phyloP scores from a whole-genome alignment of 2,329 filamentous ascomycete species.

The Scedosporium minutisporum region DNA sequence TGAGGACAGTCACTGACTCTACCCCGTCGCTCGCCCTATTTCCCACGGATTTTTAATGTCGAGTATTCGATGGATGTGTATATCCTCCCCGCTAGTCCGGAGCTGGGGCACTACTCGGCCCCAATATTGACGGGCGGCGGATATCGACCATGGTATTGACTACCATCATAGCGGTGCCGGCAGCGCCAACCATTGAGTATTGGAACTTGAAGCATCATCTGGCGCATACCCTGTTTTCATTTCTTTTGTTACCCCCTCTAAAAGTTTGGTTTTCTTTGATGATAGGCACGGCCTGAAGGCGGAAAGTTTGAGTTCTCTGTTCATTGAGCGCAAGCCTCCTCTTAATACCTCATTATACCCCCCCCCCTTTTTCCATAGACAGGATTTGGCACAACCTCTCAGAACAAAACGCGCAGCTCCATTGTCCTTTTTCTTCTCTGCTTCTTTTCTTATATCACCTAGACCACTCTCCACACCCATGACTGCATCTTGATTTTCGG shows the following conservation, averaged over 20 bases:
- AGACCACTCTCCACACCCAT: background rate
- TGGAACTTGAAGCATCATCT: background rate
- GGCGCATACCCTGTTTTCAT: background rate
- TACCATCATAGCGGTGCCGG: background rate
- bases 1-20: background rate
- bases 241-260: background rate
- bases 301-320: background rate
- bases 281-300: background rate
- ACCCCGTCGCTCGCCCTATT: background rate
- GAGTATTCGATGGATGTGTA: background rate
- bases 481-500: background rate
- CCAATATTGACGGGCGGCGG: background rate
- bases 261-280: background rate
- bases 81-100: background rate
- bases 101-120: background rate
- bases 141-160: background rate
- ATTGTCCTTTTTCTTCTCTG: background rate
- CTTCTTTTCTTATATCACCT: background rate
- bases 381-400: background rate
- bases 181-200: background rate
- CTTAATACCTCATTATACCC: background rate
- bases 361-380: background rate
- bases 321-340: background rate
- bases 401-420: background rate
- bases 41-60: background rate